Percentiles rank a stretch among this genome's conserved stretches.
phyloP scores from a whole-genome alignment of 345 rosid genomes.

The Populus davidiana region DNA sequence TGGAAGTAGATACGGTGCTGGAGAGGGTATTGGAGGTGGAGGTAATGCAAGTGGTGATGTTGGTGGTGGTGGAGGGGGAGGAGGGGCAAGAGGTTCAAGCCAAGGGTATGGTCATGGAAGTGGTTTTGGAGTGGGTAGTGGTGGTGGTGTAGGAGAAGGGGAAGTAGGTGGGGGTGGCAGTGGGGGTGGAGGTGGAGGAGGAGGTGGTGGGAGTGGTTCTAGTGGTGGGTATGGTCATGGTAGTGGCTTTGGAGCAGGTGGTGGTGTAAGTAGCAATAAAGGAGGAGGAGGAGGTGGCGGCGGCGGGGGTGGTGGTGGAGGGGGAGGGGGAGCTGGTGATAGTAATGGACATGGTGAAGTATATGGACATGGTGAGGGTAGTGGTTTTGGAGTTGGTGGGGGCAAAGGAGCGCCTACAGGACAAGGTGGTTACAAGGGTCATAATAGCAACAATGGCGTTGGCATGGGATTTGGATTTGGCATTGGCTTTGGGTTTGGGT shows the following conservation, averaged over 20 bases:
- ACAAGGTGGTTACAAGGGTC: neutral
- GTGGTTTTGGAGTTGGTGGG: no score
- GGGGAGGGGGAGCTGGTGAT: slow-evolving; percentile 9
- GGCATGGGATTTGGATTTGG: slow-evolving; percentile 34
- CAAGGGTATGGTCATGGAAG: slow-evolving; percentile 33
- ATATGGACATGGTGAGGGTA: slow-evolving; percentile 8
- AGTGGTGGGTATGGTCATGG: slow-evolving; percentile 31
- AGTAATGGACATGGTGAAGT: neutral
- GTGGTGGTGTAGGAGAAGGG: slow-evolving; percentile 25
- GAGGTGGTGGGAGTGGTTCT: slow-evolving; percentile 3
- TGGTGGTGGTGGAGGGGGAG: slow-evolving; percentile 19
- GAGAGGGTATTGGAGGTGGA: slow-evolving; percentile 6
- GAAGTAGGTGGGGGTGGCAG: slow-evolving; percentile 19
- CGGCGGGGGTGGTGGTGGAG: slow-evolving; percentile 6
- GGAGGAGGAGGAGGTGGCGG: slow-evolving; percentile 10
- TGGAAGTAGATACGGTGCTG: slow-evolving; percentile 11
- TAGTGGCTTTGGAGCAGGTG: slow-evolving; percentile 31
- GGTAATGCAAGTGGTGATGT: slow-evolving; percentile 16
- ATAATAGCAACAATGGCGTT: neutral
- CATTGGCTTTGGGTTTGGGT: slow-evolving; percentile 34
- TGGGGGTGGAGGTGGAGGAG: slow-evolving; percentile 9
- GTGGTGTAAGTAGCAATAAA: slow-evolving; percentile 7
- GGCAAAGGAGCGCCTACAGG: no score
- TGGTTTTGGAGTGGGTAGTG: slow-evolving; percentile 28
- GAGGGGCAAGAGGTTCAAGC: slow-evolving; percentile 16